These are phyloP conservation scores for Peronospora destructor DNA, from an alignment of 352 stramenopile genomes.

Conservation along the genomic window DNA sequence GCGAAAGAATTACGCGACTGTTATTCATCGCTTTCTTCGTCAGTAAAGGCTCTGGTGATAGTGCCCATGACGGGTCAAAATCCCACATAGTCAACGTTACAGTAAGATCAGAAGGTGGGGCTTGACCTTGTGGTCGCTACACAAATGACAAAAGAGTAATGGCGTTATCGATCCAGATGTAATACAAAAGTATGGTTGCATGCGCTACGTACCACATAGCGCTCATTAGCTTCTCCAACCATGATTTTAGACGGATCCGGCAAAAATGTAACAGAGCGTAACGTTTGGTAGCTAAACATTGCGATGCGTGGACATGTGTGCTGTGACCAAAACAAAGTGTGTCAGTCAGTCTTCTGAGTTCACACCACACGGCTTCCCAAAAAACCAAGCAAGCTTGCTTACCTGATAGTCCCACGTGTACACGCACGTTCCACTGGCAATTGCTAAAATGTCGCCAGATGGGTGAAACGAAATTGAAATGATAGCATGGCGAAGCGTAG, in stretches of 20 bases:
- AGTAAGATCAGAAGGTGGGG: constrained; percentile 79
- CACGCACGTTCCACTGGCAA: constrained; percentile 91
- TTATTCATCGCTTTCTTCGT: constrained; percentile 83
- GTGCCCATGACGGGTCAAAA: constrained; percentile 84
- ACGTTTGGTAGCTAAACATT: constrained; percentile 86
- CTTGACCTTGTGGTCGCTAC: constrained; percentile 68
- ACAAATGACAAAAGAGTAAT: neutral
- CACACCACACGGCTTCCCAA: neutral
- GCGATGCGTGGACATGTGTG: constrained; percentile 76
- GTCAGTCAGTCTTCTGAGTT: constrained; percentile 1
- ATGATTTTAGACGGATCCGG: constrained; percentile 88
- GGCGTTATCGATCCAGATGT: neutral
- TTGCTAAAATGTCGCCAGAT: constrained; percentile 88
- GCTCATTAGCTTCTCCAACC: constrained; percentile 90
- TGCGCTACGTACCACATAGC: constrained; percentile 57
- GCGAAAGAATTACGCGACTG: constrained; percentile 76
- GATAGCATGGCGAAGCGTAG: constrained; percentile 90
- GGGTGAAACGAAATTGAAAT: constrained; percentile 97
- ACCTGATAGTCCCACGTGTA: constrained; percentile 95
- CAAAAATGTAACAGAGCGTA: constrained; percentile 92
- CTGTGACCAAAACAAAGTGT: constrained; percentile 19
- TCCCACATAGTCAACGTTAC: constrained; percentile 94
- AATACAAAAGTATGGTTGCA: neutral
- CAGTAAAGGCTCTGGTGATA: constrained; percentile 60
- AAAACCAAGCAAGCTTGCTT: constrained; percentile 32